Conservation (phyloP, 108 stramenopile genomes). For the Stephanodiscus minutulus region DNA sequence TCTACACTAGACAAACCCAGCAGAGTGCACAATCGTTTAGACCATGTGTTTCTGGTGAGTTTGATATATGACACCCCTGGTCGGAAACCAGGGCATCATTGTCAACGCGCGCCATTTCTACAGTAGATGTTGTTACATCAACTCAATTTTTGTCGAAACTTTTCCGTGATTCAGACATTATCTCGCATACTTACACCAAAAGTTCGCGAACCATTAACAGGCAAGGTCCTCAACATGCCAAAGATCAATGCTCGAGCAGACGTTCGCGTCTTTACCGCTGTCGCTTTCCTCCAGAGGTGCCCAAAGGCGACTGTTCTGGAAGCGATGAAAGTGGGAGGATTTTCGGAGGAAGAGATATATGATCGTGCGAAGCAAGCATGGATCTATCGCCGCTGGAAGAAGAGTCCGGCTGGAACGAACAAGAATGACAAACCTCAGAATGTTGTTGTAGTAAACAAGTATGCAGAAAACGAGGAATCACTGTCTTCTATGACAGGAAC, state of each 20-base stretch:
- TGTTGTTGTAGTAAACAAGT: neutral
- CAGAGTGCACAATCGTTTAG: too few species aligned
- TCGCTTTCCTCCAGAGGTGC: neutral
- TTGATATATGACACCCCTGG: too few species aligned
- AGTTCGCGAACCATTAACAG: too few species aligned
- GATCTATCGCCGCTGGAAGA: slow-evolving; percentile 1
- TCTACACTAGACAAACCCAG: too few species aligned
- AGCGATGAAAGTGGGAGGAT: neutral
- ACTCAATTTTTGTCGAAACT: too few species aligned
- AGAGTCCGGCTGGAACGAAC: neutral
- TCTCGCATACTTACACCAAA: too few species aligned
- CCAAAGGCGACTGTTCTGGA: neutral
- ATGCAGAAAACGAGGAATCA: neutral
- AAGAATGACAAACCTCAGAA: neutral
- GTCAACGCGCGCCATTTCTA: too few species aligned
- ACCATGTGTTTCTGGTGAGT: too few species aligned
- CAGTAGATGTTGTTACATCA: too few species aligned
- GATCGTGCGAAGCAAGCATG: neutral
- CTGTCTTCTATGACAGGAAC: neutral
- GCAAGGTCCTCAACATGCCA: slow-evolving; percentile 4
- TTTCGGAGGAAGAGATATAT: neutral
- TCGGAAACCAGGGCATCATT: too few species aligned
- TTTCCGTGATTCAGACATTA: too few species aligned
- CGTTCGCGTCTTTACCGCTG: neutral
- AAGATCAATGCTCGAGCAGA: neutral